Evolutionary conservation across 1,139 yeast genomes (phyloP), one percentile per base, ranked within the genome.

Genomic region (Diutina sp.): DNA sequence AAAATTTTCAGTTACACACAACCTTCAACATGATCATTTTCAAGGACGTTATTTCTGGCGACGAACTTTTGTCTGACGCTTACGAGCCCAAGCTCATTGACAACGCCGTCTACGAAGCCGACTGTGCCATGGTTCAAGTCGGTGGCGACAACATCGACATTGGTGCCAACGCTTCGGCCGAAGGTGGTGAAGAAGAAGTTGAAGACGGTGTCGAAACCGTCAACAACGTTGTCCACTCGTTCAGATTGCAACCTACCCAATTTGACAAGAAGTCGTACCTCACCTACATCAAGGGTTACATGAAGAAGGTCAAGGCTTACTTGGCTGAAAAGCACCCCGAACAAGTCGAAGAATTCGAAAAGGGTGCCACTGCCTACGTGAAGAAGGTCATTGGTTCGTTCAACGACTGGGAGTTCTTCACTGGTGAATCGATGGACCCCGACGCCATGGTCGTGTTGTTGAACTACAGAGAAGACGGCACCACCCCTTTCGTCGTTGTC

Each of bases 341-440:
- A 57, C 81, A 79, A 66, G 83, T 93, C 68, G 85, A 87, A 70
- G 78, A 74, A 64, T 93, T 93, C 76, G 97, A 91, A 84, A 91
- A 91, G 83, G 97, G 97, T 74, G 99, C 99, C 67, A 82, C 85
- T 66, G 78, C 88, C 66, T 91, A 90, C 83, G 95, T 88, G 77
- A 93, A 95, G 88, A 95, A 93, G 84, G 87, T 93, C 66, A 75
- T 93, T 69, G 87, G 85, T 68, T 86, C 90, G 76, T 93, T 93
- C 93, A 86, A 85, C 74, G 99, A 93, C 84, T 93, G 95, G 95
- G 99, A 93, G 72, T 93, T 93, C 84, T 93, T 78, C 90, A 93
- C 97, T 66, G 99, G 99, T 82, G 98, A 93, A 82, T 87, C 96
- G 71, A 95, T 93, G 99, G 97, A 95, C 85, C 97, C 98, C 74